Base-by-base conservation (phyloP, 1,284 basidiomycete genomes). In the Ustilago cynodontis region DNA sequence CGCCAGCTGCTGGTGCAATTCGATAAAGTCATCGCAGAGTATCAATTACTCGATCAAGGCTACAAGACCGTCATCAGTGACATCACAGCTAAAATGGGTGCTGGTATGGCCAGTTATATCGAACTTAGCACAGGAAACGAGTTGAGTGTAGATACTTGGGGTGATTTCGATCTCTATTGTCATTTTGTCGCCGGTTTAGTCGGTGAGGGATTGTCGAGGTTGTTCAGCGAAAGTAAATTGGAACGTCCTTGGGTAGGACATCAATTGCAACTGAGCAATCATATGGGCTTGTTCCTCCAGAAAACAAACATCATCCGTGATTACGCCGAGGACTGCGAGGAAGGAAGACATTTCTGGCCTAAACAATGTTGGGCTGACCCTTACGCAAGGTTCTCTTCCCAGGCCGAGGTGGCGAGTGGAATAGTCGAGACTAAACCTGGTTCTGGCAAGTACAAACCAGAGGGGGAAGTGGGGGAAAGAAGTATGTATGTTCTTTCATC, bases 281-380 rank as follows among this genome's bases (percentile, higher is more conserved):
- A 93, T 53, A 95, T 98, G 93, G 97, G 97, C n/a, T 89, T 96
- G 18, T 89, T 98, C 60, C 90, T 99, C 13, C 97, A 99, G 87
- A 99, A 99, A 88, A 98, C 95, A 43, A 99, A 99, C 88, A 98
- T 99, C 86, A 93, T 95, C 74, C 92, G 96, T 64, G 97, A 99
- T 86, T 94, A 92, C 87, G 91, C 93, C 50, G 96, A 99, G 87
- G 97, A 99, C 86, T 90, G 91, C 13, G 92, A 95, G 50, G 90
- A 96, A 57, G 89, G 89, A 13, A 90, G 96, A 45, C 93, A 91
- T 83, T 99, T 99, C 88, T 99, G 97, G 96, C 97, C 96, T 0
- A 90, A 90, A 59, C 94, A 95, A 84, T 94, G 98, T 68, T 99
- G 94, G 94, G 91, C 89, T 22, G 67, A 66, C 22, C 26, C 56